Percentiles rank a stretch among this genome's conserved stretches.
These are phyloP conservation scores for Colletotrichum sp. DNA, from an alignment of 2,329 filamentous ascomycete species.

Conservation along the genomic window DNA sequence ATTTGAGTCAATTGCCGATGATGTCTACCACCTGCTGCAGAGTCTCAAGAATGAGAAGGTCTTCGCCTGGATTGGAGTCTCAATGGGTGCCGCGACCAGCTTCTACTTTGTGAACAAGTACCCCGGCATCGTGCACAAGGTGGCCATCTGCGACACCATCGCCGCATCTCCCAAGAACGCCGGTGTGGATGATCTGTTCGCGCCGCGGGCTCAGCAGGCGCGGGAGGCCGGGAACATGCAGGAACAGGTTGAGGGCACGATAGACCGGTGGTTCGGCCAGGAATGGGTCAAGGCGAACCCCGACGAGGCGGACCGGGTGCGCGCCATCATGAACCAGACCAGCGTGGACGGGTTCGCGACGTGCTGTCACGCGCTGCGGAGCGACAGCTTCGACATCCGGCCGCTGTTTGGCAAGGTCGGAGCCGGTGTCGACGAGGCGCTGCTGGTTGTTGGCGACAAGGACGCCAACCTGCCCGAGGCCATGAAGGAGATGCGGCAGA, in stretches of 20 bases:
- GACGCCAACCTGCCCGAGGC: slow-evolving; percentile 43
- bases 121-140: slow-evolving; percentile 39
- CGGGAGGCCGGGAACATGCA: slow-evolving; percentile 36
- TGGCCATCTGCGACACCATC: slow-evolving; percentile 46
- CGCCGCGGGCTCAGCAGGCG: slow-evolving; percentile 36
- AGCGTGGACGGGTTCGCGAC: slow-evolving; percentile 45
- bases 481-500: slow-evolving; percentile 42
- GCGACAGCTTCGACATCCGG: slow-evolving; percentile 41
- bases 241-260: slow-evolving; percentile 32
- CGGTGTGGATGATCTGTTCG: slow-evolving; percentile 40
- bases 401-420: slow-evolving; percentile 38
- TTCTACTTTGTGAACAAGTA: slow-evolving; percentile 43
- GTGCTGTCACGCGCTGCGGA: slow-evolving; percentile 42
- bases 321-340: slow-evolving; percentile 38
- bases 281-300: slow-evolving; percentile 39
- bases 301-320: slow-evolving; percentile 39
- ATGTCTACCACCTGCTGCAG: slow-evolving; percentile 38
- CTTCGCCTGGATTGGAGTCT: slow-evolving; percentile 49
- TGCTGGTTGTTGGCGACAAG: slow-evolving; percentile 45
- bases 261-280: slow-evolving; percentile 47
- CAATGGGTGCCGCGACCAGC: slow-evolving; percentile 47
- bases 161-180: slow-evolving; percentile 40
- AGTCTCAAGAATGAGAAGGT: slow-evolving; percentile 34
- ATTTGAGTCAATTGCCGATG: slow-evolving; percentile 42
- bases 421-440: slow-evolving; percentile 34